Conservation (phyloP, 2,329 filamentous ascomycete genomes). For the Blumeriella jaapii region DNA sequence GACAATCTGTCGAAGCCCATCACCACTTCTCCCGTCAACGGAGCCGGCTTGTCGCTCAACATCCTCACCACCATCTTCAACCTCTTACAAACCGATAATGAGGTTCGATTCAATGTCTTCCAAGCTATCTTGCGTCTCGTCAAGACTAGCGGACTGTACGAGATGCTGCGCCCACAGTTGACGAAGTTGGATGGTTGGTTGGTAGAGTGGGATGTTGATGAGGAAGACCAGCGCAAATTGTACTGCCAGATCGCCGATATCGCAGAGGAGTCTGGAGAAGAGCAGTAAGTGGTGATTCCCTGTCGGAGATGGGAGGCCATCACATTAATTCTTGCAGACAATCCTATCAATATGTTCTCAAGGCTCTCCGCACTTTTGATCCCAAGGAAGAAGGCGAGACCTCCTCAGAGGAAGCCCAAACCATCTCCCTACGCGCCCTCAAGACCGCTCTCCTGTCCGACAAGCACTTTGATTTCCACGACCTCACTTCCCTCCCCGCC, state of each 20-base stretch:
- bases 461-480: slow-evolving; percentile 61
- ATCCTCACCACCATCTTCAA: slow-evolving; percentile 96
- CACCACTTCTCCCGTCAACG: slow-evolving; percentile 74
- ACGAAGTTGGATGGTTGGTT: slow-evolving; percentile 77
- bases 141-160: slow-evolving; percentile 63
- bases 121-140: slow-evolving; percentile 79
- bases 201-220: slow-evolving; percentile 67
- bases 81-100: slow-evolving; percentile 64
- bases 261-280: slow-evolving; percentile 66
- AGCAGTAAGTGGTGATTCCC: slow-evolving; percentile 44
- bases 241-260: slow-evolving; percentile 74
- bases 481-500: slow-evolving; percentile 58
- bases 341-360: slow-evolving; percentile 56
- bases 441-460: slow-evolving; percentile 55
- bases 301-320: neutral
- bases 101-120: slow-evolving; percentile 82
- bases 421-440: slow-evolving; percentile 53
- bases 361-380: slow-evolving; percentile 50
- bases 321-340: slow-evolving; percentile 29
- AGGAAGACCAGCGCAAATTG: slow-evolving; percentile 74
- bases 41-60: slow-evolving; percentile 74
- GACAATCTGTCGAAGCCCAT: slow-evolving; percentile 80
- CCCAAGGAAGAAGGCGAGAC: slow-evolving; percentile 42
- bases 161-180: slow-evolving; percentile 72
- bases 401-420: slow-evolving; percentile 47